These are phyloP conservation scores for Stereocaulon alpinum DNA, from an alignment of 495 filamentous ascomycete genomes.

Conservation along the genomic window DNA sequence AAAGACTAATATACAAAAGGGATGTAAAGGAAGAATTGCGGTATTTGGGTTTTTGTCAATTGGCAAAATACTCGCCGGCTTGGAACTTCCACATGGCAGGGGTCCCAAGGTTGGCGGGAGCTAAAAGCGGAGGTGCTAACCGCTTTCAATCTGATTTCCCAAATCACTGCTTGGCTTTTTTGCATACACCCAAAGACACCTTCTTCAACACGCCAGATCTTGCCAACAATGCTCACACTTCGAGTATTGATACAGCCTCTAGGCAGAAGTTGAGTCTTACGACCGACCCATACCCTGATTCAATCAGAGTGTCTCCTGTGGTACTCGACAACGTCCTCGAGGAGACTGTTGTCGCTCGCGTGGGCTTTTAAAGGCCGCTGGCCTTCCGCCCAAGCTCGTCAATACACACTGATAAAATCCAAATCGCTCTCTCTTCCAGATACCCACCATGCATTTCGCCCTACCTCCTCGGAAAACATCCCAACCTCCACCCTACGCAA, in stretches of 20 bases:
- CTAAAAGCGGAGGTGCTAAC: conserved; percentile 14
- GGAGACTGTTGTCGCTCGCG: not conserved
- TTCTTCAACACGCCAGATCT: not conserved
- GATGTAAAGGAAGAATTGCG: not conserved
- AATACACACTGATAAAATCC: not conserved
- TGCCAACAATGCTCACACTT: not conserved
- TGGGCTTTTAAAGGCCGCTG: conserved; percentile 9
- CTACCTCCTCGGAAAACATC: conserved; percentile 75
- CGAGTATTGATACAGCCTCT: not conserved
- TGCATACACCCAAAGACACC: not conserved
- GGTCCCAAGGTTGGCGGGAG: not conserved
- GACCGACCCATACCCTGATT: no score
- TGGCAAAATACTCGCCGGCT: not conserved
- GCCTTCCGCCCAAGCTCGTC: conserved; percentile 1
- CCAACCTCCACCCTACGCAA: conserved; percentile 51
- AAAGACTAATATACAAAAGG: not conserved
- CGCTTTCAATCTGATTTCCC: not conserved
- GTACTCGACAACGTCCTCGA: not conserved
- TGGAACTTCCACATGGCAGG: not conserved
- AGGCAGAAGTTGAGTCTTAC: not conserved
- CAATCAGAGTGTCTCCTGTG: no score
- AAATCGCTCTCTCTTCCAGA: not conserved
- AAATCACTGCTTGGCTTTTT: not conserved
- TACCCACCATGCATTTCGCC: conserved; percentile 71
- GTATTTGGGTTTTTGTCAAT: not conserved